Conservation (phyloP, 495 filamentous ascomycete genomes). For the Podospora australis region DNA sequence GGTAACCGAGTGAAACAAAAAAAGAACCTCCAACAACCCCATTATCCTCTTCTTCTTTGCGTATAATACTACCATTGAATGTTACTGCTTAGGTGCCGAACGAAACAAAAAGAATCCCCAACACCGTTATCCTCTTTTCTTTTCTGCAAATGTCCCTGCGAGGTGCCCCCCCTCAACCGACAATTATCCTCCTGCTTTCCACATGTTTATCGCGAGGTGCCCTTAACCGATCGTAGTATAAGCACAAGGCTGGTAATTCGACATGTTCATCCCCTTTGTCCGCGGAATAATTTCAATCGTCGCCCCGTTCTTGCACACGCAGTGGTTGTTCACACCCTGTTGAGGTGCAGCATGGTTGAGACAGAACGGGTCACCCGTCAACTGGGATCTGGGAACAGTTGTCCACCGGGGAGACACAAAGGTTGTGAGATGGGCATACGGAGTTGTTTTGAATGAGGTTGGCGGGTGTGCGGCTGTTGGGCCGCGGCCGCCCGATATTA, state of each 20-base stretch:
- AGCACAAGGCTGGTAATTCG: slow-evolving; percentile 19
- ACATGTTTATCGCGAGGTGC: neutral
- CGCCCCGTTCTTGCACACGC: slow-evolving; percentile 15
- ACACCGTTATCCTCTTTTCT: too few relatives aligned
- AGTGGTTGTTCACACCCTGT: slow-evolving; percentile 14
- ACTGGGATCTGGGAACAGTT: slow-evolving; percentile 9
- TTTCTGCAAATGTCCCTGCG: neutral
- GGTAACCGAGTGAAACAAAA: too few relatives aligned
- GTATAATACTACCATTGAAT: too few relatives aligned
- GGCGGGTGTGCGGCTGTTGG: too few relatives aligned
- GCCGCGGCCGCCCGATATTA: too few relatives aligned
- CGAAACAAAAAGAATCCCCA: too few relatives aligned
- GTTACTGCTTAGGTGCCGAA: too few relatives aligned
- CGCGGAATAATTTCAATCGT: slow-evolving; percentile 10
- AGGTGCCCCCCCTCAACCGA: neutral
- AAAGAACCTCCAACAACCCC: too few relatives aligned
- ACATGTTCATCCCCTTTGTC: slow-evolving; percentile 1
- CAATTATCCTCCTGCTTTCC: neutral
- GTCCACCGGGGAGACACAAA: too few relatives aligned
- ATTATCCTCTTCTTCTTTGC: too few relatives aligned
- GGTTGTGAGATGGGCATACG: too few relatives aligned
- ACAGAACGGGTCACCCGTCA: slow-evolving; percentile 13
- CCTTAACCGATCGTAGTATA: slow-evolving; percentile 14
- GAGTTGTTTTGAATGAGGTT: too few relatives aligned
- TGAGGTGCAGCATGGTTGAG: slow-evolving; percentile 13